Percentiles rank a stretch among this genome's conserved stretches.
Conservation (phyloP, 768 basidiomycete species). For the Cantharellus anzutake region DNA sequence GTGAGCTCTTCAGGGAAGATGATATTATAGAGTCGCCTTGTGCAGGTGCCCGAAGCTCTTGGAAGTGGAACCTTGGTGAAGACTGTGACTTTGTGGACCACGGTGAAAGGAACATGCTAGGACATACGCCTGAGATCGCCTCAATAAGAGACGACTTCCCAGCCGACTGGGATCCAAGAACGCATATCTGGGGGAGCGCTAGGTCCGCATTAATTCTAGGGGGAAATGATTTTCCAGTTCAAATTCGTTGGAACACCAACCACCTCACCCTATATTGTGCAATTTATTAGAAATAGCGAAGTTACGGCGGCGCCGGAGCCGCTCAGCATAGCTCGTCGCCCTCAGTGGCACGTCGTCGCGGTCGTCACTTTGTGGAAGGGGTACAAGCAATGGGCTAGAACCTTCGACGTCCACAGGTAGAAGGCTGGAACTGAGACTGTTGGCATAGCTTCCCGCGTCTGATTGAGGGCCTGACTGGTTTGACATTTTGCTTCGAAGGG, state of each 20-base stretch:
- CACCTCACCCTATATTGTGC: background rate
- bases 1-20: background rate
- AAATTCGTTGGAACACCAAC: background rate
- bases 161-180: slow-evolving; percentile 52
- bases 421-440: too few species aligned
- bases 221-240: background rate
- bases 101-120: background rate
- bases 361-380: too few species aligned
- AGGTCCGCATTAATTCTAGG: slow-evolving; percentile 24
- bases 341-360: too few species aligned
- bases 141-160: slow-evolving; percentile 68
- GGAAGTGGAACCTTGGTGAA: slow-evolving; percentile 35
- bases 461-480: too few species aligned
- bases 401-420: too few species aligned
- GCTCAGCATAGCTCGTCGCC: too few species aligned
- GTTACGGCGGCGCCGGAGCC: background rate
- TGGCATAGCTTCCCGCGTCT: too few species aligned
- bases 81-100: background rate
- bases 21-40: slow-evolving; percentile 25
- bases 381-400: too few species aligned
- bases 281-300: too few species aligned
- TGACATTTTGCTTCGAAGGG: too few species aligned
- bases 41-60: slow-evolving; percentile 56
- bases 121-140: slow-evolving; percentile 30
- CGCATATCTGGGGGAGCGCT: slow-evolving; percentile 53